Base-by-base conservation (phyloP, 345 rosid genomes). In the Reutealis trisperma region DNA sequence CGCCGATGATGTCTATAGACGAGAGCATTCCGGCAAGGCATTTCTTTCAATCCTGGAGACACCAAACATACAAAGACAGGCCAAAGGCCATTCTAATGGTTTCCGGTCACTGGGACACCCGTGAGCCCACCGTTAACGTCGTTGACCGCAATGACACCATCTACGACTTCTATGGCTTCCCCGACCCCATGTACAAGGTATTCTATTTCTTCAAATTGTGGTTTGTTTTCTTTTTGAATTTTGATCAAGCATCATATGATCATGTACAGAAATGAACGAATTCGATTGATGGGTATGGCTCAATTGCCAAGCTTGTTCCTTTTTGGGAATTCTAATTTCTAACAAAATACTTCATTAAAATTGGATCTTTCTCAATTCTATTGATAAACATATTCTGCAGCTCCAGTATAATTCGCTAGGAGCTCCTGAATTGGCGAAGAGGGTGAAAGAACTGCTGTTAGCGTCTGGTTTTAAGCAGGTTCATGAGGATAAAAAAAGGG, bases 51-150 rank as follows among this genome's bases (percentile, higher is more conserved):
- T 82, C 93, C 14, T 96, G 96, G 96, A 84, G 79, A n/a, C 59
- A 80, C 24, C 76, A 80, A 15, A 85, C 83, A 44, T 54, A 84
- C 19, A 25, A 63, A 0, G 84, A 83, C 10, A 88, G 54, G 59
- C 99, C 98, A 63, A 89, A 84, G 52, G 84, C 97, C 51, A 93
- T 96, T 57, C 87, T 96, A 3, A 62, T 92, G 47, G 83, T 96
- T 73, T 96, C 98, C 22, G 97, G 90, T 25, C 98, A 96, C 78
- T 93, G 99, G 99, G 97, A 93, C 79, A 92, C 98, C 49, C 67
- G 82, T 18, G 64, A 19, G 12, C 98, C 97, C 47, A 16, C 92
- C 16, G 89, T 95, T 76, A 95, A 90, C 78, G 83, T 83, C 69
- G 91, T 92, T 74, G 72, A 60, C 0, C 80, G 79, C 75, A 83